A percentile compares a stretch with the other conserved stretches of the same genome.
phyloP scores from a whole-genome alignment of 208 protist genomes.

The Acanthamoeba castellanii region DNA sequence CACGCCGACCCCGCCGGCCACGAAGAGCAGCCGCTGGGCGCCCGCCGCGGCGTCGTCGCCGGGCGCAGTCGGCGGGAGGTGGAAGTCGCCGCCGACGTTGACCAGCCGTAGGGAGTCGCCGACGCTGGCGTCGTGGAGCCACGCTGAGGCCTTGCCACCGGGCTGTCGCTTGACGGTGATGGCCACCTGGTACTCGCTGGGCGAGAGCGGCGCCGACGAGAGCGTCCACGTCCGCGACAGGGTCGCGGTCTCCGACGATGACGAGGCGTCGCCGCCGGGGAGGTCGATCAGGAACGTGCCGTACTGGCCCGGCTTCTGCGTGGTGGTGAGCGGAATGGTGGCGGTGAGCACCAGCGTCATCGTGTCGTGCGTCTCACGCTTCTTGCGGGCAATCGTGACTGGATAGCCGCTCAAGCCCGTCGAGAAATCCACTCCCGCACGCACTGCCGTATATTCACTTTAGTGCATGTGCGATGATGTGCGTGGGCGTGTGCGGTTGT shows the following conservation, averaged over 20 bases:
- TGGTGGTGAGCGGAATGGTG: not conserved
- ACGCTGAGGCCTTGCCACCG: not conserved
- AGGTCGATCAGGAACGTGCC: slow-evolving; percentile 54
- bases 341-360: not conserved
- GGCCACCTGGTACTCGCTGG: not conserved
- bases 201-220: slow-evolving; percentile 1
- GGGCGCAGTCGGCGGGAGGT: not conserved
- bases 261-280: not conserved
- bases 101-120: not conserved
- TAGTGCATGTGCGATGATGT: not conserved
- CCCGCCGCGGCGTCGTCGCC: not conserved
- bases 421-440: slow-evolving; percentile 10
- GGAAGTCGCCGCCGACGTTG: not conserved
- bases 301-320: slow-evolving; percentile 51
- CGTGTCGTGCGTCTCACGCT: slow-evolving; percentile 54
- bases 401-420: not conserved
- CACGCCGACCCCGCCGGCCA: slow-evolving; percentile 61
- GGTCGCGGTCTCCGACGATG: not conserved
- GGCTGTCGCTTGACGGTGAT: slow-evolving; percentile 51
- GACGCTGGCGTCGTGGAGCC: slow-evolving; percentile 29
- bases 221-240: slow-evolving; percentile 48
- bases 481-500: not conserved
- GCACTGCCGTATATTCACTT: not conserved
- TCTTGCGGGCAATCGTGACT: not conserved
- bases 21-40: not conserved